Percentiles rank a stretch among this genome's conserved stretches.
phyloP scores from a whole-genome alignment of 176 grass and related monocot species.

The Secale cereale region DNA sequence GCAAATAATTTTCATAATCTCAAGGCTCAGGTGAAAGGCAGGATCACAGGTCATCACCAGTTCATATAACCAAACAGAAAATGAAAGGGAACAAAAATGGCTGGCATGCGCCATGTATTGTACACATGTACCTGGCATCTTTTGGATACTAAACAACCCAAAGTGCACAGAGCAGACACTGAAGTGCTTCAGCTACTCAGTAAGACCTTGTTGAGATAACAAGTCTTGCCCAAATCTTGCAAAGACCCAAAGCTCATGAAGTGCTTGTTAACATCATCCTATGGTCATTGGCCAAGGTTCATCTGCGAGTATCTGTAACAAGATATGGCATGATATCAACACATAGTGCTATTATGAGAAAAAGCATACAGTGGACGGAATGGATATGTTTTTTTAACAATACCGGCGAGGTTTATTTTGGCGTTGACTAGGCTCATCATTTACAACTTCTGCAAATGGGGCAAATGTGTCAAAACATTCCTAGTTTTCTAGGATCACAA shows the following conservation, averaged over 20 bases:
- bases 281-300: constrained; percentile 84
- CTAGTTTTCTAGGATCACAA: not conserved
- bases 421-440: constrained; percentile 65
- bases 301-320: constrained; percentile 82
- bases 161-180: constrained; percentile 34
- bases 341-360: not conserved
- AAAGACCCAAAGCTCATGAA: constrained; percentile 29
- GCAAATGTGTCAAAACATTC: constrained; percentile 19
- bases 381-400: constrained; percentile 22
- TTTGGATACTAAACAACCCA: constrained; percentile 20
- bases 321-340: constrained; percentile 28
- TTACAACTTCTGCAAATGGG: constrained; percentile 50
- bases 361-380: not conserved
- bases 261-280: constrained; percentile 13
- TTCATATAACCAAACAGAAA: not conserved
- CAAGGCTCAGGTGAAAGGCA: not conserved
- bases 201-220: constrained; percentile 23
- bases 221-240: constrained; percentile 28
- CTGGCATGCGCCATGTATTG: not conserved
- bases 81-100: not conserved
- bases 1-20: not conserved
- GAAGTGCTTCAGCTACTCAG: constrained; percentile 28
- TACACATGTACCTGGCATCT: constrained; percentile 30
- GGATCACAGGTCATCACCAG: not conserved
- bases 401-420: constrained; percentile 93